Base-by-base conservation (phyloP, 768 basidiomycete species). In the Punctularia strigosozonata region DNA sequence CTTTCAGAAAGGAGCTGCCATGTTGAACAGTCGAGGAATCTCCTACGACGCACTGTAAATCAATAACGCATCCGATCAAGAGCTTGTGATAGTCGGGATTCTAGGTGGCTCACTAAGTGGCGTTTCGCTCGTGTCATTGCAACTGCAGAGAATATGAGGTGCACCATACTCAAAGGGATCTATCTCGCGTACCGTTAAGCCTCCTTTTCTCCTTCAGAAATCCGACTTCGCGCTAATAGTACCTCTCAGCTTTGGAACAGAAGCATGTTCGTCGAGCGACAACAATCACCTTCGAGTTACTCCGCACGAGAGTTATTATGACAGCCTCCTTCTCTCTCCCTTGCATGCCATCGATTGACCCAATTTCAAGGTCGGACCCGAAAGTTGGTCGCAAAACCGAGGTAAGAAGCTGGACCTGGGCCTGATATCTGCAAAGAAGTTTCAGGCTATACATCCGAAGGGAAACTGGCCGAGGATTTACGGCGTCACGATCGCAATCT, bases 271-370 rank as follows among this genome's bases (percentile, higher is more conserved):
- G 22, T 1, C 22, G 13, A 31, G 14, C 26, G 24, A 25, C 26
- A 18, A 32, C 20, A 51, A 63, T 4, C 43, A 80, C 85, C 59
- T 73, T 77, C 38, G 84, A 78, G 50, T 98, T 99, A 47, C 89
- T 92, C 19, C 95, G 69, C 2, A 98, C 95, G 3, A 99, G 72
- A 47, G 77, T 87, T 38, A 99, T 85, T 18, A 98, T 75, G 26
- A 98, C 76, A 0, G 90, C 90, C 39, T 98, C 89, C 48, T 89
- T 89, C 56, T 99, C 94, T 36, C 95, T 75, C 0, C 94, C 94
- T 63, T 99, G 95, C 80, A 97, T 86, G 0, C 91, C 90, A 52
- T 98, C 95, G 1, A 98, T 91, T 0, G 84, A 88, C 1, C 92
- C 95, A 31, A 95, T 88, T 48, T 97, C 91, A 1, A 98, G 69